A percentile compares a stretch with the other conserved stretches of the same genome.
Evolutionary conservation across 179 eudicot genomes (phyloP).

Genomic region (Amaranthus tricolor): DNA sequence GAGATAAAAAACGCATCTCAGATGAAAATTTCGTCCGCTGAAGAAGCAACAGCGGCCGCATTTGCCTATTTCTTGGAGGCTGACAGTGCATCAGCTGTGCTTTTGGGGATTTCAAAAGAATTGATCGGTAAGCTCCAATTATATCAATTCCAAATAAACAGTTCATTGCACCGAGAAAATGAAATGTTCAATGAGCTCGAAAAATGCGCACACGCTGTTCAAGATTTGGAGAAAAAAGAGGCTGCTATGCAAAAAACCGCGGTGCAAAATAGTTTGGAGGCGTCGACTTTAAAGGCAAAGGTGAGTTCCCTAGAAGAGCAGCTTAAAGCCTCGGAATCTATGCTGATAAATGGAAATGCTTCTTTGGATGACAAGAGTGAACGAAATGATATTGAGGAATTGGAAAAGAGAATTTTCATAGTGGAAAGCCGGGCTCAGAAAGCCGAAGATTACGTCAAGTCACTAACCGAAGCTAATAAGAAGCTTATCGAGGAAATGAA

Average conservation of each 20-base stretch:
- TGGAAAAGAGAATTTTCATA: conserved; percentile 34
- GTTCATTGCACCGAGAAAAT: conserved; percentile 52
- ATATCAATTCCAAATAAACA: conserved; percentile 43
- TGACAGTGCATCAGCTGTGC: conserved; percentile 65
- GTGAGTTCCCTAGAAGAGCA: conserved; percentile 41
- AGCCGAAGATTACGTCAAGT: conserved; percentile 49
- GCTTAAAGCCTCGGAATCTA: conserved; percentile 35
- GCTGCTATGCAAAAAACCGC: conserved; percentile 32
- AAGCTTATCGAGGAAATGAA: conserved; percentile 48
- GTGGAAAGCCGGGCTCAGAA: conserved; percentile 46
- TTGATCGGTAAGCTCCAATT: conserved; percentile 52
- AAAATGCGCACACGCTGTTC: conserved; percentile 29
- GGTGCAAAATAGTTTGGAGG: conserved; percentile 37
- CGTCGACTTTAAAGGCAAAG: conserved; percentile 39
- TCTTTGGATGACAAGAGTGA: conserved; percentile 28
- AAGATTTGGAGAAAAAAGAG: conserved; percentile 42
- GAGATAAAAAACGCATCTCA: conserved; percentile 50
- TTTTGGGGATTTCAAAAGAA: conserved; percentile 62
- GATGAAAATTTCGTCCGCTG: conserved; percentile 45
- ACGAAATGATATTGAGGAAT: conserved; percentile 25
- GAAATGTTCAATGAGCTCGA: conserved; percentile 47
- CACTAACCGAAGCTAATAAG: conserved; percentile 45
- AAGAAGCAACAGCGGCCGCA: conserved; percentile 52
- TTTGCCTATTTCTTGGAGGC: conserved; percentile 68
- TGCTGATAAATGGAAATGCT: conserved; percentile 25